Conservation (phyloP, 768 basidiomycete genomes). For the Lanmaoa rubissima region DNA sequence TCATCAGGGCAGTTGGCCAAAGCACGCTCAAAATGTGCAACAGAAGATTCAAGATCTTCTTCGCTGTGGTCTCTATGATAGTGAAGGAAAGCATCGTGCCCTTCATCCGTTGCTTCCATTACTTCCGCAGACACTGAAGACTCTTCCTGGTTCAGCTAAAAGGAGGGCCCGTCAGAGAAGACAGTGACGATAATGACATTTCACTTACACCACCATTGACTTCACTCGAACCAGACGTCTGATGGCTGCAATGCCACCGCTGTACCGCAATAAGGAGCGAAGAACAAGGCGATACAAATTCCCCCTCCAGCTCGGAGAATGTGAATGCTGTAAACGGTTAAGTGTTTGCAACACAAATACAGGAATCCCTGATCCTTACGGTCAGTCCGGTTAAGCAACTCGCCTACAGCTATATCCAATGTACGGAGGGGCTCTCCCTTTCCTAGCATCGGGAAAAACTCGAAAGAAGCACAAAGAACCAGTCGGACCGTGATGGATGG, state of each 20-base stretch:
- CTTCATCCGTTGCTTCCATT: not conserved
- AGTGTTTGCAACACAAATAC: not conserved
- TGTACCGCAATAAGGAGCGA: conserved; percentile 1
- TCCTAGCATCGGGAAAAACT: not conserved
- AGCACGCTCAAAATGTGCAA: conserved; percentile 5
- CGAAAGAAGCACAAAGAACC: conserved; percentile 6
- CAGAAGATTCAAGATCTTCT: not conserved
- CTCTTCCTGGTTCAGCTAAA: not conserved
- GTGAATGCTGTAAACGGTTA: not conserved
- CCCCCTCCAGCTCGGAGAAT: not conserved
- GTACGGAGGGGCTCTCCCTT: conserved; percentile 7
- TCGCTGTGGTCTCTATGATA: not conserved
- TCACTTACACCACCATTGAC: not conserved
- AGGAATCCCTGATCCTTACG: not conserved
- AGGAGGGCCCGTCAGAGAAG: not conserved
- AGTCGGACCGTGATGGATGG: not conserved
- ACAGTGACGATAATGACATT: not conserved
- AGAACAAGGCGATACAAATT: not conserved
- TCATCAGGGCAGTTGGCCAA: not conserved
- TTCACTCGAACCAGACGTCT: not conserved
- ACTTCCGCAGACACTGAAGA: not conserved
- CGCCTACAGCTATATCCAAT: not conserved
- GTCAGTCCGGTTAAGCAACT: not conserved
- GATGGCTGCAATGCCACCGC: not conserved
- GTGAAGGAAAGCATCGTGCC: not conserved